These are phyloP conservation scores for Francoa sonchifolia DNA, from an alignment of 441 rosid genomes.

Conservation along the genomic window DNA sequence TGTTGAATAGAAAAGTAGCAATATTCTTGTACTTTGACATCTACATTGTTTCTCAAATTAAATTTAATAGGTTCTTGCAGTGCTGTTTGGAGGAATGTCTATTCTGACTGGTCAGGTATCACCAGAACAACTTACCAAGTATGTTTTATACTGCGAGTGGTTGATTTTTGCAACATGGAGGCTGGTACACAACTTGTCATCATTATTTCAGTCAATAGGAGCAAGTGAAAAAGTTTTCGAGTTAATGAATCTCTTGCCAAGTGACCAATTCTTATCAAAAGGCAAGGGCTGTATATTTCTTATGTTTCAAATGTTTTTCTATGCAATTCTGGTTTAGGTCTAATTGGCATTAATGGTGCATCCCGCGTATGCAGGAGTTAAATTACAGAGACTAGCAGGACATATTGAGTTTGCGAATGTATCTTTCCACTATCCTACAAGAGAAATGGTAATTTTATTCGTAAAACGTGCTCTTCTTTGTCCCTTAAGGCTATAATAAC, in stretches of 20 bases:
- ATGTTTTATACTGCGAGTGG: conserved; percentile 35
- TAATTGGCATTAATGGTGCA: neutral
- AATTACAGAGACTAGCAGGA: conserved; percentile 21
- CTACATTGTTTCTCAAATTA: neutral
- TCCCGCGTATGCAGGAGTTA: conserved; percentile 16
- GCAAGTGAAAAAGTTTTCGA: conserved; percentile 33
- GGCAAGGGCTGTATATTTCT: conserved; percentile 17
- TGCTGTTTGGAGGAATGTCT: conserved; percentile 31
- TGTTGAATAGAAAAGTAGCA: too few species aligned
- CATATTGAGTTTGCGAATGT: conserved; percentile 22
- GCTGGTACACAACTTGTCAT: conserved; percentile 26
- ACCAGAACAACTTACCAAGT: conserved; percentile 29
- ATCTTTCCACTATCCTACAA: conserved; percentile 28
- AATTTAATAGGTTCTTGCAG: conserved; percentile 21
- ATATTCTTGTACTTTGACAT: neutral
- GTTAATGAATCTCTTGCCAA: conserved; percentile 22
- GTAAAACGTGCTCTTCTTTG: neutral
- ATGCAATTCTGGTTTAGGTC: neutral
- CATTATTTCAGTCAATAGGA: conserved; percentile 27
- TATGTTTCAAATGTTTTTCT: neutral
- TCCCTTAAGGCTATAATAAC: neutral
- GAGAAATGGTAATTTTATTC: conserved; percentile 14
- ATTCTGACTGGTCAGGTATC: conserved; percentile 23
- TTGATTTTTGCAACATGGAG: conserved; percentile 39
- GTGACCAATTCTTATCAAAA: conserved; percentile 20